Evolutionary conservation across 2,329 filamentous ascomycete genomes (phyloP).

Genomic region (Uncinocarpus reesii): DNA sequence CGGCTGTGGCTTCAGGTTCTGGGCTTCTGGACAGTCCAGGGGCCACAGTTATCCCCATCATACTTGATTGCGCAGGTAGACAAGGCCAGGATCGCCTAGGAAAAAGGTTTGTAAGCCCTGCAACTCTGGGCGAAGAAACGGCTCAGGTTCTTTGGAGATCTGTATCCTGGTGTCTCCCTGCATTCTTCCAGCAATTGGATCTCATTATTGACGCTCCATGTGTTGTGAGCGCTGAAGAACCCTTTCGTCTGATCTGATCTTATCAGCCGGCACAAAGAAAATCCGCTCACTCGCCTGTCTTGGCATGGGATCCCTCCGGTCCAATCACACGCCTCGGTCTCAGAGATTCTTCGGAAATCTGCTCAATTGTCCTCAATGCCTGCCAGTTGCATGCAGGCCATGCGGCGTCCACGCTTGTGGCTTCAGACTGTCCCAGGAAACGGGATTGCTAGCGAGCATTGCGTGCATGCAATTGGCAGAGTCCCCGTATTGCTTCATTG

Average conservation of each 20-base stretch:
- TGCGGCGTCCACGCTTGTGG: not conserved
- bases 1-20: too few relatives aligned
- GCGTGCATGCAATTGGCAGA: not conserved
- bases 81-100: too few relatives aligned
- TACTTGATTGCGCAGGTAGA: too few relatives aligned
- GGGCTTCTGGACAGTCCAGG: too few relatives aligned
- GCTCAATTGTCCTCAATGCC: slow-evolving; percentile 17
- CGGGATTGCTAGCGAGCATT: not conserved
- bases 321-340: not conserved
- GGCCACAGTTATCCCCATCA: too few relatives aligned
- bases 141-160: too few relatives aligned
- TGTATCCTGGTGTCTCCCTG: slow-evolving; percentile 7
- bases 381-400: slow-evolving; percentile 13
- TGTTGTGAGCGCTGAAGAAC: too few relatives aligned
- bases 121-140: too few relatives aligned
- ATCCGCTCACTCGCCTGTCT: not conserved
- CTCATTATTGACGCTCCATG: too few relatives aligned
- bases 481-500: not conserved
- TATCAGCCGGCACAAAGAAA: not conserved
- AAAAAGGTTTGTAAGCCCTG: too few relatives aligned
- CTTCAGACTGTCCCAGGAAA: not conserved
- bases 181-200: slow-evolving; percentile 16
- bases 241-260: slow-evolving; percentile 10
- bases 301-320: not conserved
- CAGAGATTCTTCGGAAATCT: slow-evolving; percentile 13